These are phyloP conservation scores for Prototheca cutis DNA, from an alignment of 163 green algal species.

Conservation along the genomic window DNA sequence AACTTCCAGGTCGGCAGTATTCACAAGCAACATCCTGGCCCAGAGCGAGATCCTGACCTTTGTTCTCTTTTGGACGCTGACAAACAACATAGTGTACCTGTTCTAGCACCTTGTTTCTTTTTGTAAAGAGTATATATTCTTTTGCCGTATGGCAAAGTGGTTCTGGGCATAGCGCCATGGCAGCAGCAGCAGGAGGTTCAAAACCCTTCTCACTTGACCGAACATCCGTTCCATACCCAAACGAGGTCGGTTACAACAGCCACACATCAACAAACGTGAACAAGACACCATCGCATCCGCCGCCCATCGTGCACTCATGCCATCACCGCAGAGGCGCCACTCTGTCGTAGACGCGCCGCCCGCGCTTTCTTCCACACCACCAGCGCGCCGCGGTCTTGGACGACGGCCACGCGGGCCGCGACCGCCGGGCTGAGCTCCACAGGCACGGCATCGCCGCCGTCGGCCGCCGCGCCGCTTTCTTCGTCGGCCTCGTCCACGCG, in stretches of 20 bases:
- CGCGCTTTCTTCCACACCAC: background rate
- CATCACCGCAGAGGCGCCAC: no score
- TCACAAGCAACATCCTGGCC: slow-evolving; percentile 17
- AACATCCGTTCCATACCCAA: background rate
- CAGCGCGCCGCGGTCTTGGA: background rate
- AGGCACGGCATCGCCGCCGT: background rate
- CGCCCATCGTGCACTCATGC: no score
- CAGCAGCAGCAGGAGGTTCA: background rate
- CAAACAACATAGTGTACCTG: slow-evolving; percentile 43
- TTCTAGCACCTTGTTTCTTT: slow-evolving; percentile 23
- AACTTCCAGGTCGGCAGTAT: no score
- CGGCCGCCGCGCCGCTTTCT: background rate
- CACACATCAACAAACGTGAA: no score
- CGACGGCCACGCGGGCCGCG: background rate
- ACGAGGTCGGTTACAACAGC: no score
- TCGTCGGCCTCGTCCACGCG: no score
- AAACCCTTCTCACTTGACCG: background rate
- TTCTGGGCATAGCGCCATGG: background rate
- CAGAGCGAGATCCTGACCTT: slow-evolving; percentile 47
- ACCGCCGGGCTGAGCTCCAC: background rate
- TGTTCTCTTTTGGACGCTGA: slow-evolving; percentile 51
- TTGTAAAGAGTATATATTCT: background rate
- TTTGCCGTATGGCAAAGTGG: background rate
- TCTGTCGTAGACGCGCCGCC: background rate
- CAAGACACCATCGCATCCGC: no score